phyloP scores from a whole-genome alignment of 805 yeast genomes.

The Nakazawaea ishiwadae region DNA sequence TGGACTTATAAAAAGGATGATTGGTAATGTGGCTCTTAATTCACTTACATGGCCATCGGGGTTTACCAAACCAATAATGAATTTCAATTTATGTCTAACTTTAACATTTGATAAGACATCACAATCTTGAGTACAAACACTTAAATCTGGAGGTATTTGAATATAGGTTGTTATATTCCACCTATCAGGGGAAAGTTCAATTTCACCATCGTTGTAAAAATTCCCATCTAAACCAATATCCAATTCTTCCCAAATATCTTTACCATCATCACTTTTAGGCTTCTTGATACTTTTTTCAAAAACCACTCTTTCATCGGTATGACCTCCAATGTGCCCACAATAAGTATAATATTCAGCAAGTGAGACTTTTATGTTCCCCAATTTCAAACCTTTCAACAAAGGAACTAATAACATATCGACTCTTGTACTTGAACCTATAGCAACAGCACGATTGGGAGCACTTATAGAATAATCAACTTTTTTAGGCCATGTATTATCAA shows the following conservation, averaged over 20 bases:
- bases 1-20: slow-evolving; percentile 47
- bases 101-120: slow-evolving; percentile 64
- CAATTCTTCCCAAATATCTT: slow-evolving; percentile 33
- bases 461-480: slow-evolving; percentile 88
- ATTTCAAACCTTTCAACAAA: slow-evolving; percentile 67
- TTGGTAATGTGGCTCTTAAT: slow-evolving; percentile 47
- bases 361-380: slow-evolving; percentile 69
- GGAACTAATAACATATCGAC: slow-evolving; percentile 74
- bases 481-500: slow-evolving; percentile 92
- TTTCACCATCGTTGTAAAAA: slow-evolving; percentile 26
- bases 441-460: slow-evolving; percentile 82
- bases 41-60: slow-evolving; percentile 48
- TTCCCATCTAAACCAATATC: slow-evolving; percentile 32
- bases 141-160: slow-evolving; percentile 66
- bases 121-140: slow-evolving; percentile 84
- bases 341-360: slow-evolving; percentile 61
- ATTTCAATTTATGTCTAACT: slow-evolving; percentile 41
- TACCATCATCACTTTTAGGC: slow-evolving; percentile 38
- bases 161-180: slow-evolving; percentile 72
- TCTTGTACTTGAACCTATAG: slow-evolving; percentile 78
- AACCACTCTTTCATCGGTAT: slow-evolving; percentile 59
- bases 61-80: slow-evolving; percentile 40
- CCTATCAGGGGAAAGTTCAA: slow-evolving; percentile 40
- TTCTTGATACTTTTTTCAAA: slow-evolving; percentile 40
- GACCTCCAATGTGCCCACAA: slow-evolving; percentile 55